Evolutionary conservation across 164 flowering plant genomes (phyloP).

Genomic region (Vitis amurensis): DNA sequence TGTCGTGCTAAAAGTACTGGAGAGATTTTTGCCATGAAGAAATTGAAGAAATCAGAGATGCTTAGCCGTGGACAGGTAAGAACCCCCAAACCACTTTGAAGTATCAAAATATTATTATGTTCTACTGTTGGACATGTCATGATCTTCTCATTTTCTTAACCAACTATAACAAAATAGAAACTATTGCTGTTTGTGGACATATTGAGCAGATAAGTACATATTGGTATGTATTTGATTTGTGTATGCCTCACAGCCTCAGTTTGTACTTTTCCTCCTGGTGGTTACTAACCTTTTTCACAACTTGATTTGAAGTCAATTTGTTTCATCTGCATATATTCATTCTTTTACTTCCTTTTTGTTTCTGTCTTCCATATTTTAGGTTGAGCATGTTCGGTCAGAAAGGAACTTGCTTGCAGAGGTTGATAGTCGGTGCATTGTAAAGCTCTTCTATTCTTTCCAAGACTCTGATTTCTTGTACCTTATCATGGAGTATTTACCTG

Average conservation of each 20-base stretch:
- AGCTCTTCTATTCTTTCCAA: conserved; percentile 86
- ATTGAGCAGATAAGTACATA: no score
- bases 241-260: no score
- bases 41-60: conserved; percentile 93
- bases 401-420: conserved; percentile 91
- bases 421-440: conserved; percentile 86
- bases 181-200: no score
- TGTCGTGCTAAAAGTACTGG: conserved; percentile 82
- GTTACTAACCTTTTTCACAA: no score
- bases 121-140: neutral
- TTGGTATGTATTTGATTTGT: no score
- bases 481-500: conserved; percentile 96
- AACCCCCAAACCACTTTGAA: neutral
- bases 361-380: conserved; percentile 38
- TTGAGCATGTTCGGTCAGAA: conserved; percentile 92
- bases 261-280: no score
- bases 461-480: conserved; percentile 88
- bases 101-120: neutral
- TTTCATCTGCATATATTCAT: neutral
- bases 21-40: conserved; percentile 86
- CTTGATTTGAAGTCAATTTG: neutral
- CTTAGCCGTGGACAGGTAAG: conserved; percentile 93
- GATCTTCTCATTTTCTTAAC: no score
- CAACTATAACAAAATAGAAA: no score
- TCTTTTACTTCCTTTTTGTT: neutral